Percentiles rank a stretch among this genome's conserved stretches.
Evolutionary conservation across 164 flowering plant species (phyloP).

Genomic region (Akebia trifoliata): DNA sequence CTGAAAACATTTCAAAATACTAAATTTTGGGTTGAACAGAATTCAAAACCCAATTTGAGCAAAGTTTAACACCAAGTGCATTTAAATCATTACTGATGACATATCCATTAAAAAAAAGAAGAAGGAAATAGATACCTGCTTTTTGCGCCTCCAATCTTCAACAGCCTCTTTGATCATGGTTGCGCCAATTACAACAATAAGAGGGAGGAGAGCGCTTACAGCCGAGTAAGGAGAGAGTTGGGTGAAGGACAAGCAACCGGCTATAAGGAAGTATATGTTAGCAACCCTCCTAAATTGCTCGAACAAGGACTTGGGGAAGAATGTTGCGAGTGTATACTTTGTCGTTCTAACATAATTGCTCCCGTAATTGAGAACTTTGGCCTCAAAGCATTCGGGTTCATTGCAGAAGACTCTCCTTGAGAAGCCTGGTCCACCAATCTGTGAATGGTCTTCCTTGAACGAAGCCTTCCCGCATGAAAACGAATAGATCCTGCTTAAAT

Average conservation of each 20-base stretch:
- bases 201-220: conserved; percentile 57
- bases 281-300: conserved; percentile 90
- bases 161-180: conserved; percentile 79
- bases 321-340: conserved; percentile 61
- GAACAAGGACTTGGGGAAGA: conserved; percentile 70
- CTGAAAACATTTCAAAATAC: conserved; percentile 43
- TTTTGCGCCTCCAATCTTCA: conserved; percentile 70
- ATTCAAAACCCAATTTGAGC: too few species aligned
- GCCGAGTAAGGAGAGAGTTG: conserved; percentile 62
- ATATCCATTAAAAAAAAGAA: background rate
- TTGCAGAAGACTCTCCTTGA: conserved; percentile 65
- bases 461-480: conserved; percentile 49
- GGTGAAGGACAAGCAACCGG: conserved; percentile 58
- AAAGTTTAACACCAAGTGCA: too few species aligned
- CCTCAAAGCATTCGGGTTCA: conserved; percentile 50
- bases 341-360: conserved; percentile 68
- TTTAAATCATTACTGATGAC: background rate
- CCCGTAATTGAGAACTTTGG: conserved; percentile 32
- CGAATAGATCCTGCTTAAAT: conserved; percentile 51
- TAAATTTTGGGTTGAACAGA: too few species aligned
- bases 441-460: conserved; percentile 47
- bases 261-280: conserved; percentile 61
- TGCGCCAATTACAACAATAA: conserved; percentile 57
- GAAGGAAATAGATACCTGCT: conserved; percentile 43
- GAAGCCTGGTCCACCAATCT: conserved; percentile 77